phyloP scores from a whole-genome alignment of 2,329 filamentous ascomycete genomes.

The Huntiella omanensis region DNA sequence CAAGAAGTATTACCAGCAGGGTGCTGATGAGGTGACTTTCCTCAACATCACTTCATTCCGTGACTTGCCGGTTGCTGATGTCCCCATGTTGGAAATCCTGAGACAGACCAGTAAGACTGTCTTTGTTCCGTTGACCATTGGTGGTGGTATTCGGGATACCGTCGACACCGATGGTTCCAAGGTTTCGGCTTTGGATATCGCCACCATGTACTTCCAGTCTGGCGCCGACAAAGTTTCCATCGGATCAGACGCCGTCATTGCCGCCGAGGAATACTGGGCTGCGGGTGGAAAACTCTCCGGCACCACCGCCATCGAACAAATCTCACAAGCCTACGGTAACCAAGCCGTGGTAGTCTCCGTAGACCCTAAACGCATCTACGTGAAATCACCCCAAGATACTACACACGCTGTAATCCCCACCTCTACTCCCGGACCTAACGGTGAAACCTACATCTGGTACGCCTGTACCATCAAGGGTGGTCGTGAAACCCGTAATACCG shows the following conservation, averaged over 20 bases:
- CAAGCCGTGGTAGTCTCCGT: slow-evolving; percentile 94
- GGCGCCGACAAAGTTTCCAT: slow-evolving; percentile 97
- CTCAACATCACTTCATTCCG: slow-evolving; percentile 97
- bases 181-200: slow-evolving; percentile 81
- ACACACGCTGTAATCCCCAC: slow-evolving; percentile 61
- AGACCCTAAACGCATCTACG: slow-evolving; percentile 82
- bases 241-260: slow-evolving; percentile 81
- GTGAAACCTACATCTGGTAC: slow-evolving; percentile 82
- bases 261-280: slow-evolving; percentile 78
- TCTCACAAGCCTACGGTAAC: slow-evolving; percentile 81
- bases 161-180: slow-evolving; percentile 72
- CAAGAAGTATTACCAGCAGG: slow-evolving; percentile 82
- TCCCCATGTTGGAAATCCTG: slow-evolving; percentile 91
- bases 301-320: slow-evolving; percentile 85
- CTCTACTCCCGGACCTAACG: slow-evolving; percentile 46
- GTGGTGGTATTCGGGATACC: slow-evolving; percentile 86
- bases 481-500: slow-evolving; percentile 80
- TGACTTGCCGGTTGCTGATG: slow-evolving; percentile 77
- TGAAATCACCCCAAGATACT: slow-evolving; percentile 49
- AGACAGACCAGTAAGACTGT: slow-evolving; percentile 73
- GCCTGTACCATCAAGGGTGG: slow-evolving; percentile 94
- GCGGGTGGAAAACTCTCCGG: slow-evolving; percentile 51
- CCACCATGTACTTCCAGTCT: slow-evolving; percentile 91
- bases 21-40: slow-evolving; percentile 92
- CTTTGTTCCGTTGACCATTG: slow-evolving; percentile 89